phyloP scores from a whole-genome alignment of 2,329 filamentous ascomycete genomes.

The Ilyonectria robusta region DNA sequence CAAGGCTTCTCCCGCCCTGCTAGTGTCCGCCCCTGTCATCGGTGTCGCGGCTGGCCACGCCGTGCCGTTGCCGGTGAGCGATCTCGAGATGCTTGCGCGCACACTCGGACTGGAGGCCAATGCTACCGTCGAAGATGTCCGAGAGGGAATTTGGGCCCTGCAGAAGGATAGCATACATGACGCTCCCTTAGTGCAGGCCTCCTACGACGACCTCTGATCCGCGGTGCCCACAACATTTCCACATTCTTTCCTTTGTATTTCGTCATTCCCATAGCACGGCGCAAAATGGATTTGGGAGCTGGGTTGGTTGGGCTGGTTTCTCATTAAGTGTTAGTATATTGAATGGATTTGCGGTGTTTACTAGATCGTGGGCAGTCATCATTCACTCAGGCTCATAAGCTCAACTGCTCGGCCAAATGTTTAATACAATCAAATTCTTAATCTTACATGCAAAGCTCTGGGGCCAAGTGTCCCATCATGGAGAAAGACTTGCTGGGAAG shows the following conservation, averaged over 20 bases:
- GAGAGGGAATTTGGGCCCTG: constrained; percentile 51
- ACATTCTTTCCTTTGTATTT: constrained; percentile 10
- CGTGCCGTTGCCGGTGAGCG: constrained; percentile 42
- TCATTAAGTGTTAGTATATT: neutral
- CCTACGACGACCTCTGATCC: constrained; percentile 35
- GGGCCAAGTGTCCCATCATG: neutral
- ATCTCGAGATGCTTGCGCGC: constrained; percentile 54
- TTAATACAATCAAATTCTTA: constrained; percentile 5
- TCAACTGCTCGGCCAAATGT: neutral
- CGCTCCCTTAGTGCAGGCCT: constrained; percentile 26
- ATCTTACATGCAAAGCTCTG: neutral
- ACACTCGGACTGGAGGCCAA: constrained; percentile 53
- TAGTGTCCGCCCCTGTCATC: constrained; percentile 33
- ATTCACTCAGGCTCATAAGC: neutral
- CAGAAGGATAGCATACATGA: constrained; percentile 37
- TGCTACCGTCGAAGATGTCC: constrained; percentile 54
- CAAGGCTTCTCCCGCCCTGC: constrained; percentile 31
- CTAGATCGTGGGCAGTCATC: neutral
- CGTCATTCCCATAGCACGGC: constrained; percentile 44
- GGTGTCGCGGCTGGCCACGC: constrained; percentile 33
- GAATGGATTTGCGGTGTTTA: neutral
- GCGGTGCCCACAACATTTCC: neutral
- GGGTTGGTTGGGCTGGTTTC: constrained; percentile 2
- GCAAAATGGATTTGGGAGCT: constrained; percentile 31
- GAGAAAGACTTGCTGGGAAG: neutral